Base-by-base conservation (phyloP, 2,329 filamentous ascomycete species). In the Taxawa tesnikishii region DNA sequence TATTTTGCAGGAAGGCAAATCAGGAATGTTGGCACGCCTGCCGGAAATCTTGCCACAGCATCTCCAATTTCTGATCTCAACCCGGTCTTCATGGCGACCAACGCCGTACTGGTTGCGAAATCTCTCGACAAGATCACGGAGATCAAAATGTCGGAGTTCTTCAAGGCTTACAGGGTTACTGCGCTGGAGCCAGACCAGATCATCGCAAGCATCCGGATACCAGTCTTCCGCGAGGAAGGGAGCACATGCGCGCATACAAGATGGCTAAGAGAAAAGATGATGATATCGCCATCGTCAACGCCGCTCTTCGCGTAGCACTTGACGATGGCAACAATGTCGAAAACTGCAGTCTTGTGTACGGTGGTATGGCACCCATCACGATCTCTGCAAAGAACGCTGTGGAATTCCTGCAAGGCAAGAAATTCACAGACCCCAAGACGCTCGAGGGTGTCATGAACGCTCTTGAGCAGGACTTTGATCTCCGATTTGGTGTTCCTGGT, bases 231-330 rank as follows among this genome's bases (percentile, higher is more conserved):
- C 3, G 68, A 75, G 32, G 80, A 79, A 46, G 79, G 82, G 90
- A 96, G 51, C 84, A 78, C 50, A 79, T 94, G 53, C 73, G 81
- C 26, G 79, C 88, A 1, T 96, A 94, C 59, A 98, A 98, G 58
- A 88, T 96, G 54, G 76, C 90, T 1, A 98, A 98, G 64, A 67
- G 90, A 43, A 96, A 96, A 52, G 90, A 98, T 47, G 90, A 98
- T 47, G 90, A 98, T 51, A 96, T 98, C 51, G 90, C 90, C 2
- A 96, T 98, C 46, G 90, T 96, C 15, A 96, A 92, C 29, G 76
- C 81, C 16, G 85, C 88, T 1, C 58, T 96, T 36, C 73, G 83
- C 21, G 67, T 96, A 4, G 73, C 70, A 4, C 59, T 96, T 3
- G 70, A 77, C 24, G 69, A 80, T 3, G 65, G 68, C 2, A 73